Percentiles rank a stretch among this genome's conserved stretches.
Conservation (phyloP, 495 filamentous ascomycete species). For the Hypoxylon intermedium region DNA sequence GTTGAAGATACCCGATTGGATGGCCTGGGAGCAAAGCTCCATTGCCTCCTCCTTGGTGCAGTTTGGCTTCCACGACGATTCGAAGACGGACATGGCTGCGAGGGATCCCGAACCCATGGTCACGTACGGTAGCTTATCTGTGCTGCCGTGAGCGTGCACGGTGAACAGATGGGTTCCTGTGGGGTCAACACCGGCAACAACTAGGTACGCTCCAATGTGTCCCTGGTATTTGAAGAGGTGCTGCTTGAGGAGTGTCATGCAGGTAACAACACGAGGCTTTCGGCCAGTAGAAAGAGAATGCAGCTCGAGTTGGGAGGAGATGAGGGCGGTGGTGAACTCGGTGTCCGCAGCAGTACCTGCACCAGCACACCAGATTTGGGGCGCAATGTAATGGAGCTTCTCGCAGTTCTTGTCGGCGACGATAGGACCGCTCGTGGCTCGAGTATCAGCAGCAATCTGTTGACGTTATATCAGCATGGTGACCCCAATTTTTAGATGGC, state of each 20-base stretch:
- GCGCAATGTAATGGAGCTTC: constrained; percentile 98
- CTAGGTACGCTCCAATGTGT: constrained; percentile 96
- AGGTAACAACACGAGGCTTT: constrained; percentile 95
- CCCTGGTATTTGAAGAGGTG: constrained; percentile 98
- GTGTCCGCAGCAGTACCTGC: constrained; percentile 98
- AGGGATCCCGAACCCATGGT: constrained; percentile 98
- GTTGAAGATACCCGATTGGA: constrained; percentile 98
- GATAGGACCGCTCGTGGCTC: constrained; percentile 96
- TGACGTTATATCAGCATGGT: neutral
- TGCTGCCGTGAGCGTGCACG: constrained; percentile 97
- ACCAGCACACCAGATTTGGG: constrained; percentile 99
- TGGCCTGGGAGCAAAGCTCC: constrained; percentile 82
- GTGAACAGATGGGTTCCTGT: constrained; percentile 97
- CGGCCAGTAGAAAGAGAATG: constrained; percentile 94
- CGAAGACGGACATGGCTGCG: constrained; percentile 97
- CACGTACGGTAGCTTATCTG: constrained; percentile 98
- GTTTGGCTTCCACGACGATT: constrained; percentile 89
- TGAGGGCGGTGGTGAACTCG: constrained; percentile 97
- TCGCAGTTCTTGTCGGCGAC: constrained; percentile 99
- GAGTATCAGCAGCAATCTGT: constrained; percentile 94
- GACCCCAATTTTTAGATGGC: constrained; percentile 1
- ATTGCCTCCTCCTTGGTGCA: constrained; percentile 83
- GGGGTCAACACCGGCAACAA: constrained; percentile 96
- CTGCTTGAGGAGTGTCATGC: constrained; percentile 99
- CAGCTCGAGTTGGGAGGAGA: constrained; percentile 97